Base-by-base conservation (phyloP, 306 rosid genomes). In the Rosa chinensis region DNA sequence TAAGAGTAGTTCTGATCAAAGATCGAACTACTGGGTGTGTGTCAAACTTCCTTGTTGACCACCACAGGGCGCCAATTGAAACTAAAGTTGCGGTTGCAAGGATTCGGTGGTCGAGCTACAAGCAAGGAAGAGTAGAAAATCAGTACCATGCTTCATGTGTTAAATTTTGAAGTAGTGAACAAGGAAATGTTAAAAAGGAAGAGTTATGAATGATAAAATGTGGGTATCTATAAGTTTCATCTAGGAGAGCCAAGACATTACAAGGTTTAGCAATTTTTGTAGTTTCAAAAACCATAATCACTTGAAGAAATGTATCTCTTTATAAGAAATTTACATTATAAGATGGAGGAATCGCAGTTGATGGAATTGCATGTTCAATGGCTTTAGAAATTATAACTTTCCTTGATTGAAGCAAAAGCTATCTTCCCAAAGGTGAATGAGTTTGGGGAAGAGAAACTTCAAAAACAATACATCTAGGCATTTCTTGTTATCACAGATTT, bases 51-150 rank as follows among this genome's bases (percentile, higher is more conserved):
- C 94, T 89, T 17, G 98, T 87, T 61, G 85, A 82, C 93, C 82
- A 84, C 97, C 97, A 92, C 43, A 94, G 79, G 70, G 90, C 44
- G 1, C 90, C 87, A 23, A 94, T 84, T 53, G 97, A 86, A 68
- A 83, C 4, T 69, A 92, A 78, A 25, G 97, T 87, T 68, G 93
- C 79, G 5, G 92, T 85, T 35, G 97, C 97, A 14, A 94, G 92
- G 82, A 94, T 83, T 47, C 97, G 98, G 71, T 94, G 98, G 74
- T 94, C 91, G 13, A 94, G 96, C 98, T 94, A 93, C 45, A 59
- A 78, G 73, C 47, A 69, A 56, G 70, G 25, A 69, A 76, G 20
- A 37, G 1, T 13, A 66, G 18, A 66, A 17, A 6, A 66, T 17
- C 47, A 17, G 3, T 37, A 66, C 9, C 11, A 37, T 35, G 42